Base-by-base conservation (phyloP, 305 asterid genomes). In the Fraxinus sp. region DNA sequence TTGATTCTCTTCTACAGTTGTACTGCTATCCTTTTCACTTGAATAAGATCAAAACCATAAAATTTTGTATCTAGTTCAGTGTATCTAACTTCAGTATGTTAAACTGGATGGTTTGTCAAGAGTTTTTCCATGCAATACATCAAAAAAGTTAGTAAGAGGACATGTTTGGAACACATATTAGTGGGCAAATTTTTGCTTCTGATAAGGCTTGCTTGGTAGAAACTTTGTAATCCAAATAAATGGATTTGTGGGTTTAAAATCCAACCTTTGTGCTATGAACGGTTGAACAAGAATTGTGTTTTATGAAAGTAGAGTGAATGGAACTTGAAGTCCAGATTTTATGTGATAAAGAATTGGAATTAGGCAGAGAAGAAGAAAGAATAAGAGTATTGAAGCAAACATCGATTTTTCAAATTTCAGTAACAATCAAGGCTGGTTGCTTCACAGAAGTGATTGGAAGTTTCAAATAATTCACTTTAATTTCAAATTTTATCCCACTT, bases 121-220 rank as follows among this genome's bases (percentile, higher is more conserved):
- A 13, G 73, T 66, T 66, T 66, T 66, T 66, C 11, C 26, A 18
- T 18, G 68, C 68, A 8, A 62, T 62, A 62, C 16, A 24, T 22
- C 2, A 8, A 7, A 62, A 62, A 62, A 57, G 28, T 57, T 6
- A 6, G 68, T 18, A 57, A 57, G 7, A 55, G 3, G 66, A 57
- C 10, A 52, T 57, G 68, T 20, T 73, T 70, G 39, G 78, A 57
- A 41, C 75, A 49, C 75, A n/a, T 78, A 62, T 78, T 71, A 39
- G 46, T 41, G 75, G 82, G 26, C 4, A 20, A 77, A 2, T 55
- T 66, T 70, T 71, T 70, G 41, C 37, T 14, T 46, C 79, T 79
- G 80, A 35, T 70, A 81, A 62, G 24, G 73, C 78, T 36, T 30
- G 13, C 33, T 79, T 33, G 55, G 77, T 81, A 75, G 57, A 73